phyloP scores from a whole-genome alignment of 1,139 yeast genomes.

The Blastobotrys apis region DNA sequence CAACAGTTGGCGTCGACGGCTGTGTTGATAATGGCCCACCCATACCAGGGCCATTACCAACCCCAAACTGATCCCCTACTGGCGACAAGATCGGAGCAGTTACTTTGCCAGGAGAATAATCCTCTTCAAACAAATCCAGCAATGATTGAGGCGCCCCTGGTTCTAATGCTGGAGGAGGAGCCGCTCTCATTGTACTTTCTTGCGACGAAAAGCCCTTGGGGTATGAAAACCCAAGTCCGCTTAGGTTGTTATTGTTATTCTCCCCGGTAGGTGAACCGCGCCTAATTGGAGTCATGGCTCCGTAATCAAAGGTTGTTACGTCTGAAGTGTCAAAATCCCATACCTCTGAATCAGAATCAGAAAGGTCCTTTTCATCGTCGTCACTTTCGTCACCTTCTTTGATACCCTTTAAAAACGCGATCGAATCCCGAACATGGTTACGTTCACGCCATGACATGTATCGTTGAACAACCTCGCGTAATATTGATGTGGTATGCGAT shows the following conservation, averaged over 20 bases:
- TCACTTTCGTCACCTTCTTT: constrained; percentile 30
- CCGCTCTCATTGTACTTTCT: constrained; percentile 10
- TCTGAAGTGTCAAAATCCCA: constrained; percentile 38
- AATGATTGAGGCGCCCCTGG: constrained; percentile 43
- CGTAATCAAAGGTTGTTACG: constrained; percentile 14
- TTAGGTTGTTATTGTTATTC: not conserved
- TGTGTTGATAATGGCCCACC: constrained; percentile 25
- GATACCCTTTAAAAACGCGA: constrained; percentile 23
- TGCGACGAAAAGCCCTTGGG: constrained; percentile 7
- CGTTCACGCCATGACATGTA: constrained; percentile 63
- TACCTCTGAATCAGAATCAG: constrained; percentile 35
- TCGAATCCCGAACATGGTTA: constrained; percentile 33
- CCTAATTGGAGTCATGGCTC: constrained; percentile 5
- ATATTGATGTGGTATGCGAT: constrained; percentile 51
- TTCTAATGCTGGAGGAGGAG: constrained; percentile 11
- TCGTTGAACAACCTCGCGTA: constrained; percentile 76
- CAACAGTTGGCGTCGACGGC: constrained; percentile 47
- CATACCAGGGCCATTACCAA: not conserved
- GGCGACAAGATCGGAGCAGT: constrained; percentile 11
- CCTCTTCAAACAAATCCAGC: constrained; percentile 62
- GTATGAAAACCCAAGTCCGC: constrained; percentile 12
- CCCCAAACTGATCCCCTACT: not conserved
- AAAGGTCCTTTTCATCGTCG: constrained; percentile 34
- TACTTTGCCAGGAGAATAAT: constrained; percentile 15
- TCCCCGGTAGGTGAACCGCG: not conserved